Percentiles rank a stretch among this genome's conserved stretches.
Evolutionary conservation across 208 protist species (phyloP).

Genomic region (Trypanosoma congolense): DNA sequence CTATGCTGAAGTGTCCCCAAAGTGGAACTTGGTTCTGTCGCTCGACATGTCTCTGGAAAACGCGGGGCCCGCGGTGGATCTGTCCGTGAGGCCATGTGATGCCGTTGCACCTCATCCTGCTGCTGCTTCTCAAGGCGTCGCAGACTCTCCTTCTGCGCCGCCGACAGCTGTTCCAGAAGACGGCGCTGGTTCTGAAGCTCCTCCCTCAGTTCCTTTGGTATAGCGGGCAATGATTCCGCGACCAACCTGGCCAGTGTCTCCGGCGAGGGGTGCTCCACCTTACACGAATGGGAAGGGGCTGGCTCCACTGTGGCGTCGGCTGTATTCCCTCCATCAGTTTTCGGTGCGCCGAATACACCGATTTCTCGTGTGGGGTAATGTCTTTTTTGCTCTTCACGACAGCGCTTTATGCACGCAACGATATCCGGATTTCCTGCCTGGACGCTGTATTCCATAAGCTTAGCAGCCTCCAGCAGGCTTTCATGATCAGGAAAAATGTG

Average conservation of each 20-base stretch:
- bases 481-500: constrained; percentile 15
- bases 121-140: constrained; percentile 21
- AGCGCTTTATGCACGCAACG: constrained; percentile 15
- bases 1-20: constrained; percentile 10
- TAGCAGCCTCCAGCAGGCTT: constrained; percentile 20
- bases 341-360: neutral
- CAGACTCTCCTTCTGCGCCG: constrained; percentile 37
- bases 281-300: neutral
- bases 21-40: constrained; percentile 21
- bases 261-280: constrained; percentile 4
- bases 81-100: constrained; percentile 24
- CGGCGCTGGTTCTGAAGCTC: constrained; percentile 52
- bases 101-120: constrained; percentile 26
- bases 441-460: constrained; percentile 18
- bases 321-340: neutral
- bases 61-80: constrained; percentile 13
- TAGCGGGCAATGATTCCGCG: constrained; percentile 8
- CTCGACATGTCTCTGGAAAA: neutral
- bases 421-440: constrained; percentile 18
- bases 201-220: constrained; percentile 36
- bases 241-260: constrained; percentile 8
- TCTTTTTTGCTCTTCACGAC: constrained; percentile 11
- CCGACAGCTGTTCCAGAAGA: constrained; percentile 43
- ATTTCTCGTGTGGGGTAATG: constrained; percentile 5
- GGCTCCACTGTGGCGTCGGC: neutral